Conservation (phyloP, 2,329 filamentous ascomycete species). For the Alternaria alternata region DNA sequence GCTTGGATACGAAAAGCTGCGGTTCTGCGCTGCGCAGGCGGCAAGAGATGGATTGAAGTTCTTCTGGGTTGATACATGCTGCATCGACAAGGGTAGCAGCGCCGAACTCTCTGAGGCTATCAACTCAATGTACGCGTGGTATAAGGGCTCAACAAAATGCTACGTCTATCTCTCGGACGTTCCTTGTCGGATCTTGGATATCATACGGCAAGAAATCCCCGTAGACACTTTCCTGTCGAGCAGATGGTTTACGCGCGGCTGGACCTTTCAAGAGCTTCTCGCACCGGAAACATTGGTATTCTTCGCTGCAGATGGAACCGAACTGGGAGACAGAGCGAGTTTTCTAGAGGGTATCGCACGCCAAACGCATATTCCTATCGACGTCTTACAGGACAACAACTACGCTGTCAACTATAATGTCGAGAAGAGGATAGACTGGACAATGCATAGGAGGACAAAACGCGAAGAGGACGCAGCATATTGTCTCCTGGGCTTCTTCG, state of each 20-base stretch:
- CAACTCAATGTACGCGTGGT: conserved; percentile 3
- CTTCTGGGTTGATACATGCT: conserved; percentile 13
- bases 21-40: conserved; percentile 1
- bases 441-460: conserved; percentile 11
- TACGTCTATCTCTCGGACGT: conserved; percentile 9
- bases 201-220: neutral
- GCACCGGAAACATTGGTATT: neutral
- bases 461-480: conserved; percentile 40
- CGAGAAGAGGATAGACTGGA: conserved; percentile 23
- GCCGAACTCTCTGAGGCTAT: conserved; percentile 3
- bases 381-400: neutral
- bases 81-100: conserved; percentile 13
- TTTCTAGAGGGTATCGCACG: neutral
- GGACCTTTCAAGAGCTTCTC: conserved; percentile 7
- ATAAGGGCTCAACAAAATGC: neutral
- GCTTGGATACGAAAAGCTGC: neutral
- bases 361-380: neutral
- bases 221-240: neutral
- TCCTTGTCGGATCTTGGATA: neutral
- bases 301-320: neutral
- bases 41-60: neutral
- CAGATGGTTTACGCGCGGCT: conserved; percentile 7
- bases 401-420: neutral
- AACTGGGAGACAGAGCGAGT: neutral
- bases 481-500: conserved; percentile 39